Evolutionary conservation across 345 rosid species (phyloP).

Genomic region (Eucalyptus curtisii): DNA sequence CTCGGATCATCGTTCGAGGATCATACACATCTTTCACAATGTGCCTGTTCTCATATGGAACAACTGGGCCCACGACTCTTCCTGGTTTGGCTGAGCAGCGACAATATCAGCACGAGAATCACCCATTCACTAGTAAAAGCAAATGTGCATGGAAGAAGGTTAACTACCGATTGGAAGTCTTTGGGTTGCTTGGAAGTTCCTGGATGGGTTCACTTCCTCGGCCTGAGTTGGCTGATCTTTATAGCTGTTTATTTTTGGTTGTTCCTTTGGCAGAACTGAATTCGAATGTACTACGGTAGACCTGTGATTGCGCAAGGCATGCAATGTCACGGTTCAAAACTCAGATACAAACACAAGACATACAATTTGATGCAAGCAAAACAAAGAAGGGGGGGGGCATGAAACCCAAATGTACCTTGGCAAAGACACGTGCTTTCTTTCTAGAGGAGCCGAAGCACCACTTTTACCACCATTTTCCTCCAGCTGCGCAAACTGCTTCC

Average conservation of each 20-base stretch:
- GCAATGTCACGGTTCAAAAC: not conserved
- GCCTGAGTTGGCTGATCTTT: conserved; percentile 25
- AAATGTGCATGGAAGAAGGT: not conserved
- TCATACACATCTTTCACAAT: conserved; percentile 44
- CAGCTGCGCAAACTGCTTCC: conserved; percentile 84
- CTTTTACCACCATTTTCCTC: conserved; percentile 78
- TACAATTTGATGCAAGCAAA: not conserved
- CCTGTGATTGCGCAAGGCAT: conserved; percentile 19
- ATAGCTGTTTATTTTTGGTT: conserved; percentile 7
- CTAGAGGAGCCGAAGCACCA: conserved; percentile 54
- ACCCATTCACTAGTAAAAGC: not conserved
- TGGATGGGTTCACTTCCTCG: conserved; percentile 24
- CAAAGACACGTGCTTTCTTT: conserved; percentile 83
- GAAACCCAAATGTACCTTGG: conserved; percentile 42
- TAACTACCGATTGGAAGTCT: conserved; percentile 51
- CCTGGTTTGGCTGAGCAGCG: conserved; percentile 53
- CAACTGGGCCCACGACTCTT: conserved; percentile 47
- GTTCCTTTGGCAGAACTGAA: conserved; percentile 29
- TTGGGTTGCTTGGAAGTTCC: conserved; percentile 41
- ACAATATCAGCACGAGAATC: not conserved
- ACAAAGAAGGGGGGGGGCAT: not conserved
- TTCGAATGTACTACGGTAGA: conserved; percentile 79
- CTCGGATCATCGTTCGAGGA: conserved; percentile 50
- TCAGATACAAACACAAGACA: not conserved
- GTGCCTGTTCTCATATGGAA: conserved; percentile 42